A percentile compares a stretch with the other conserved stretches of the same genome.
Conservation (phyloP, 345 rosid species). For the Erysimum cheiranthoides region DNA sequence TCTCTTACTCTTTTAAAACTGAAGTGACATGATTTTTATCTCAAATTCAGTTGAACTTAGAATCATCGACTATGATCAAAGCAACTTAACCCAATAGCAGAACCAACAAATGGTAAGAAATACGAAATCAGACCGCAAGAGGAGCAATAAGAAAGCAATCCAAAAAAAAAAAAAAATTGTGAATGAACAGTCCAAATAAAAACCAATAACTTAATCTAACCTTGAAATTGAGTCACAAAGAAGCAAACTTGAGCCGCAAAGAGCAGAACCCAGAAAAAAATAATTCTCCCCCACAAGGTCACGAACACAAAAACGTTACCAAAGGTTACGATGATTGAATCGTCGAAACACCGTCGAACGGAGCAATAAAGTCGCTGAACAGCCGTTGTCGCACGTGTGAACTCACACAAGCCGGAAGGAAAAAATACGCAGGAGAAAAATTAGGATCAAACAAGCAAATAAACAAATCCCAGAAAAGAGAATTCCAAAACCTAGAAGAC, state of each 20-base stretch:
- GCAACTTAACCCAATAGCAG: conserved; percentile 13
- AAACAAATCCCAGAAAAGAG: conserved; percentile 22
- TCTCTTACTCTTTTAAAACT: background rate
- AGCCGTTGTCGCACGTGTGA: conserved; percentile 49
- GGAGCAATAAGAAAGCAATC: conserved; percentile 23
- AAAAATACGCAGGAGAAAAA: background rate
- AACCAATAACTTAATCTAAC: conserved; percentile 36
- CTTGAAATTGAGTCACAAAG: conserved; percentile 32
- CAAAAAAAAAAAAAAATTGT: background rate
- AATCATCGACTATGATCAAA: conserved; percentile 24
- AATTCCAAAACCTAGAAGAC: conserved; percentile 7
- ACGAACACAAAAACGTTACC: conserved; percentile 8
- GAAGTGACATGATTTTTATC: conserved; percentile 11
- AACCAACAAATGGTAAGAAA: conserved; percentile 13
- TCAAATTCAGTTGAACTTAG: conserved; percentile 4
- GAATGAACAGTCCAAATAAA: conserved; percentile 13
- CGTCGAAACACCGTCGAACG: conserved; percentile 29
- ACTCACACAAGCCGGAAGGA: conserved; percentile 30
- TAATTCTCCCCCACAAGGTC: background rate
- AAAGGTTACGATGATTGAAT: conserved; percentile 31
- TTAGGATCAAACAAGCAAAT: conserved; percentile 14
- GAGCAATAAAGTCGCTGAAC: conserved; percentile 36
- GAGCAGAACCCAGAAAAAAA: conserved; percentile 23
- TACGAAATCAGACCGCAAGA: conserved; percentile 13
- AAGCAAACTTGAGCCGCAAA: conserved; percentile 28